These are phyloP conservation scores for Micractinium conductrix DNA, from an alignment of 139 green algal genomes.

Conservation along the genomic window DNA sequence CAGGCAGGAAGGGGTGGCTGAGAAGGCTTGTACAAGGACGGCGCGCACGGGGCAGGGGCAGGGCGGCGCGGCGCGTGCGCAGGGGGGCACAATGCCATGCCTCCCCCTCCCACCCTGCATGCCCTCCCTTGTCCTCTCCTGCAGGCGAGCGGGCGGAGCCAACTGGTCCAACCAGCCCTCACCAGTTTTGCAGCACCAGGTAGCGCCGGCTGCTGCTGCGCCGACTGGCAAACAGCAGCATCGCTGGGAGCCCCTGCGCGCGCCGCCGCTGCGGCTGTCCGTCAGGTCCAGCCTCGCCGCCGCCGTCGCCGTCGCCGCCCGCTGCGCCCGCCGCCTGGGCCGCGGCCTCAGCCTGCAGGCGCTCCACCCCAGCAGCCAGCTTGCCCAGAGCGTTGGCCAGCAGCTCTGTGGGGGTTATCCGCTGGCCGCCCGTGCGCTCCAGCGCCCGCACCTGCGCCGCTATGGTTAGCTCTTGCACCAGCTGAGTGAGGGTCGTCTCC, in stretches of 20 bases:
- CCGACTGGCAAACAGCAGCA: slow-evolving; percentile 71
- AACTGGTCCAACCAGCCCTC: no score
- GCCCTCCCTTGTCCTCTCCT: no score
- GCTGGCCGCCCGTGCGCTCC: slow-evolving; percentile 4
- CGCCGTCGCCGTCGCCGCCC: not conserved
- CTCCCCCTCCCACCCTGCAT: no score
- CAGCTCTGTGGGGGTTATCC: slow-evolving; percentile 63
- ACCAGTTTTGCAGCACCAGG: slow-evolving; percentile 74
- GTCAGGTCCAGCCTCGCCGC: not conserved
- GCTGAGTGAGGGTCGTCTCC: slow-evolving; percentile 73
- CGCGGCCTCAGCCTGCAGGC: slow-evolving; percentile 45
- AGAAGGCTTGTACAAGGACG: no score
- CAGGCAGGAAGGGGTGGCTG: no score
- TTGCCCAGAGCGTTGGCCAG: slow-evolving; percentile 62
- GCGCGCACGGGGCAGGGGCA: no score
- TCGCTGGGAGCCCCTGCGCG: not conserved
- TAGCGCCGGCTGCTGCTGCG: slow-evolving; percentile 61
- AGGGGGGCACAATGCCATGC: no score
- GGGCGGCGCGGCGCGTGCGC: no score
- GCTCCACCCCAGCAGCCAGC: slow-evolving; percentile 51
- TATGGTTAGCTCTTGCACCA: slow-evolving; percentile 55
- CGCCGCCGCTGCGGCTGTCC: not conserved
- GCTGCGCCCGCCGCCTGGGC: not conserved
- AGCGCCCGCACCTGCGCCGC: slow-evolving; percentile 49
- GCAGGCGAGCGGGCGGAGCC: no score